A percentile compares a stretch with the other conserved stretches of the same genome.
Evolutionary conservation across 768 basidiomycete genomes (phyloP).

Genomic region (Calocybe cyanea): DNA sequence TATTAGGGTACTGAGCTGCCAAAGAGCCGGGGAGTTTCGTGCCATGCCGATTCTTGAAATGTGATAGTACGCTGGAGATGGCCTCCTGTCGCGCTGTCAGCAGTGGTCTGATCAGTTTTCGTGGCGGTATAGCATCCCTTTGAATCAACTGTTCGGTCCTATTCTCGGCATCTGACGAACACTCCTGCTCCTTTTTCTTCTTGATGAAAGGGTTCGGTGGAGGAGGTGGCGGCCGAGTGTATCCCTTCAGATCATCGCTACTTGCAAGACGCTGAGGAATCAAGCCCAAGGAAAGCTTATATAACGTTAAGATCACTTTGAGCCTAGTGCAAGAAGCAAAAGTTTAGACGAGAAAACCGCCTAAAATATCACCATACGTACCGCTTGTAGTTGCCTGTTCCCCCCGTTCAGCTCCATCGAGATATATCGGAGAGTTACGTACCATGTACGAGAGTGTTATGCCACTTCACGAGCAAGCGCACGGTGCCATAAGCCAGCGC

Average conservation of each 20-base stretch:
- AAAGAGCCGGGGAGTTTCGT: slow-evolving; percentile 16
- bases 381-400: slow-evolving; percentile 32
- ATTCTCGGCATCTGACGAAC: neutral
- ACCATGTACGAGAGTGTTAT: slow-evolving; percentile 36
- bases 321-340: slow-evolving; percentile 17
- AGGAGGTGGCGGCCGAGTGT: slow-evolving; percentile 36
- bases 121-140: slow-evolving; percentile 16
- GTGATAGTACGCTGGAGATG: slow-evolving; percentile 16
- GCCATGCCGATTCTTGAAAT: slow-evolving; percentile 17
- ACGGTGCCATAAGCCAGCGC: slow-evolving; percentile 24
- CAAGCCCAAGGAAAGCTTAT: slow-evolving; percentile 33
- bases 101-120: slow-evolving; percentile 27
- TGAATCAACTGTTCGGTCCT: too few relatives aligned
- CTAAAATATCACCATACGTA: slow-evolving; percentile 13
- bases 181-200: neutral
- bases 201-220: slow-evolving; percentile 39
- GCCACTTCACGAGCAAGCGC: slow-evolving; percentile 40
- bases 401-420: neutral
- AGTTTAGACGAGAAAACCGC: neutral
- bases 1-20: slow-evolving; percentile 18
- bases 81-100: slow-evolving; percentile 29
- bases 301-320: slow-evolving; percentile 31
- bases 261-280: slow-evolving; percentile 23
- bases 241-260: slow-evolving; percentile 22
- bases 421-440: slow-evolving; percentile 10